Conservation (phyloP, 2,329 filamentous ascomycete genomes). For the Chrysosphaeria jannelii region DNA sequence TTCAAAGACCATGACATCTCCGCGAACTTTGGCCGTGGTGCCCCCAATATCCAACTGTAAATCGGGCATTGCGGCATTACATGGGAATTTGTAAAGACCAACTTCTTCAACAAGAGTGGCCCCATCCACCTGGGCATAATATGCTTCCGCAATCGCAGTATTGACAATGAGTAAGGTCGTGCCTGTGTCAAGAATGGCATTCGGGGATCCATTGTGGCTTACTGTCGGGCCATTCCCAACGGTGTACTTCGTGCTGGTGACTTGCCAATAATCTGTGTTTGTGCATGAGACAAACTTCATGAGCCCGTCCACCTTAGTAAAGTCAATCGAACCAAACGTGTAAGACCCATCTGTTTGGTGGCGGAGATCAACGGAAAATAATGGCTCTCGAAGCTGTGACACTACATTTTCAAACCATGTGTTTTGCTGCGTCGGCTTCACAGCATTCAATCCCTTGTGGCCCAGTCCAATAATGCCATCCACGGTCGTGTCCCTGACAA, state of each 20-base stretch:
- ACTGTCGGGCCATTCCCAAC: conserved; percentile 15
- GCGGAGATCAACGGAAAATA: conserved; percentile 42
- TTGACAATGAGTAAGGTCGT: conserved; percentile 33
- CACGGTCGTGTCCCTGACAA: conserved; percentile 25
- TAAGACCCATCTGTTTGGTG: conserved; percentile 30
- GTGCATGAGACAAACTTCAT: conserved; percentile 33
- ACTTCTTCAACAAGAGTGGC: conserved; percentile 11
- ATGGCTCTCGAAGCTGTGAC: conserved; percentile 24
- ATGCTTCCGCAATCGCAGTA: conserved; percentile 16
- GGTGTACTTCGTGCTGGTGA: conserved; percentile 23
- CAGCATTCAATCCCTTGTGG: conserved; percentile 33
- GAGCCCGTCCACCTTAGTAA: conserved; percentile 26
- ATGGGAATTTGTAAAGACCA: conserved; percentile 18
- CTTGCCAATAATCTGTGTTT: conserved; percentile 38
- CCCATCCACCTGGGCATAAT: conserved; percentile 16
- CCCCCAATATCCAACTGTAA: conserved; percentile 24
- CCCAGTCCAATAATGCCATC: conserved; percentile 42
- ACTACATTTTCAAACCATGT: conserved; percentile 46
- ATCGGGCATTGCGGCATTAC: conserved; percentile 15
- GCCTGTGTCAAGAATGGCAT: conserved; percentile 25
- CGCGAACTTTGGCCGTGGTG: conserved; percentile 22
- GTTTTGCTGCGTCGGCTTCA: conserved; percentile 28
- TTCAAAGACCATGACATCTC: conserved; percentile 21
- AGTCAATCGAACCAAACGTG: conserved; percentile 44
- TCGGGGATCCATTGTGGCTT: conserved; percentile 11